Evolutionary conservation across 164 flowering plant genomes (phyloP), one percentile per base, ranked within the genome.

Genomic region (Umbellularia californica): DNA sequence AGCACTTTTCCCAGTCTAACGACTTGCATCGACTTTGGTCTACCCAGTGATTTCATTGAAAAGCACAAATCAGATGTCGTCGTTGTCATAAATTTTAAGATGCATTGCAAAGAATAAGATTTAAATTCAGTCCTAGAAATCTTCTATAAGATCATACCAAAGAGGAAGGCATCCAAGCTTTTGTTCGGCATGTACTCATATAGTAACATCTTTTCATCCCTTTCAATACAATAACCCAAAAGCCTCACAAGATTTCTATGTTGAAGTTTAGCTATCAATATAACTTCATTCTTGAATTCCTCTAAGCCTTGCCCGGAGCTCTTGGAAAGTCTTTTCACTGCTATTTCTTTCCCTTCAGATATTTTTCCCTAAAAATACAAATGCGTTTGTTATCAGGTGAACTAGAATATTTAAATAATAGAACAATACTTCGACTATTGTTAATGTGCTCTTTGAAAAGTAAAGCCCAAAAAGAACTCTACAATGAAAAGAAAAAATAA

Each of bases 201-300:
- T 19, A 83, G 60, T 4, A 83, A 83, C 14, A 84, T 69, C 77
- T 78, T 81, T 62, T 83, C 84, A n/a, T 84, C 70, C 55, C 72
- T 72, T 52, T 82, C 79, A 13, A 78, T 6, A 79, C 87, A 81
- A 60, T 67, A 85, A 3, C 84, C 86, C 65, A 84, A 51, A 17
- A 86, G 79, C 73, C 79, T 81, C 9, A 83, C 87, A 25, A 86
- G 78, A 50, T 86, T 84, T 41, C 74, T 77, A 70, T 86, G 86
- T 55, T 83, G 84, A 73, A 85, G 88, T 50, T 83, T 84, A 10
- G 81, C 86, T 11, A 83, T 35, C 41, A 84, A 70, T 20, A 23
- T 33, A 12, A 84, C 79, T 51, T 84, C 86, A 58, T 73, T 86
- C 60, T 80, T 80, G 55, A 84, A 80, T 63, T 84, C 85, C 30